A percentile compares a stretch with the other conserved stretches of the same genome.
These are phyloP conservation scores for Penicillium mononematosum DNA, from an alignment of 495 filamentous ascomycete species.

Conservation along the genomic window DNA sequence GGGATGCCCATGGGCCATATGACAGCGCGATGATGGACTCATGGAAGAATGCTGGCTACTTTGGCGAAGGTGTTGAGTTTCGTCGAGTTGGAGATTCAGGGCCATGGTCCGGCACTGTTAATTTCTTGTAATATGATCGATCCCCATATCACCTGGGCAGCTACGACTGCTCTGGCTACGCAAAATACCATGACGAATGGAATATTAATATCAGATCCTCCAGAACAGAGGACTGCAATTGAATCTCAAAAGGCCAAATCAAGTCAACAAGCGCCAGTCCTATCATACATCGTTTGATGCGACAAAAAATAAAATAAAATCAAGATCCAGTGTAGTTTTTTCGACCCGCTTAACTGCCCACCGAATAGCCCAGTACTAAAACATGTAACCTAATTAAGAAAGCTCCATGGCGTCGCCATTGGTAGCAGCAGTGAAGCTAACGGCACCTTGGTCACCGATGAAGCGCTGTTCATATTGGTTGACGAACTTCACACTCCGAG, in stretches of 20 bases:
- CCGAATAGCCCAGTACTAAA: conserved; percentile 20
- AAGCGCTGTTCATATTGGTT: conserved; percentile 86
- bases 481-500: conserved; percentile 86
- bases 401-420: conserved; percentile 85
- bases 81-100: conserved; percentile 55
- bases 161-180: conserved; percentile 2
- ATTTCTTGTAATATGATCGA: conserved; percentile 54
- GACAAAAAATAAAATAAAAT: conserved; percentile 27
- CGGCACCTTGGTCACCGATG: conserved; percentile 80
- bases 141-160: neutral
- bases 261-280: conserved; percentile 43
- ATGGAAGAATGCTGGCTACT: conserved; percentile 90
- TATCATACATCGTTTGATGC: conserved; percentile 49
- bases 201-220: conserved; percentile 13
- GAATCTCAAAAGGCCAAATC: conserved; percentile 30
- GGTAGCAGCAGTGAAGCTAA: conserved; percentile 66
- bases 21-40: conserved; percentile 78
- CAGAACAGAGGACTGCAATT: conserved; percentile 19
- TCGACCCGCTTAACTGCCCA: conserved; percentile 19
- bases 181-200: conserved; percentile 2
- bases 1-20: conserved; percentile 79
- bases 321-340: conserved; percentile 24
- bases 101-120: conserved; percentile 60
- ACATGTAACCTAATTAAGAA: conserved; percentile 46
- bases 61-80: conserved; percentile 92